Conservation (phyloP, 176 grass and related monocot genomes). For the Olyra latifolia region DNA sequence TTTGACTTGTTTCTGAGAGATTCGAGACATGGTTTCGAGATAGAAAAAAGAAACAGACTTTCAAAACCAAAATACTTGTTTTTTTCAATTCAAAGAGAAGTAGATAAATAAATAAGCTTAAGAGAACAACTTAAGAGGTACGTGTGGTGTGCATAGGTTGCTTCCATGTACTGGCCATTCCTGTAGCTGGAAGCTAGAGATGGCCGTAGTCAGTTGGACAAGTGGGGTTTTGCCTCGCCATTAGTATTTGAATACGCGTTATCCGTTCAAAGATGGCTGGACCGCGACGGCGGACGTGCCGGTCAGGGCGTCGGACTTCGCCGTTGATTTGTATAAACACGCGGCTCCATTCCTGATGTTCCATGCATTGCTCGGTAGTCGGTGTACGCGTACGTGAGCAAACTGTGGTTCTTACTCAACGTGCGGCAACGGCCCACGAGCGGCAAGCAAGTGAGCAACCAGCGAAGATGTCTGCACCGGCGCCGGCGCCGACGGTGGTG, state of each 20-base stretch:
- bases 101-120: too few relatives aligned
- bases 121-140: too few relatives aligned
- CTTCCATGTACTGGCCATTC: neutral
- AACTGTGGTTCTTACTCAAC: neutral
- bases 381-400: neutral
- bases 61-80: too few relatives aligned
- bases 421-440: neutral
- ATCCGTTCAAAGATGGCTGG: neutral
- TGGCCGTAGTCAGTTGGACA: neutral
- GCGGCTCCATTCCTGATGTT: too few relatives aligned
- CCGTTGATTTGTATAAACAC: neutral
- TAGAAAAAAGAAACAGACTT: too few relatives aligned
- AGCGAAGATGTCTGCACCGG: neutral
- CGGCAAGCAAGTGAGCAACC: neutral
- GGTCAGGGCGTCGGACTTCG: neutral
- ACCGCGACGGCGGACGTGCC: neutral
- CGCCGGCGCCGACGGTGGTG: neutral
- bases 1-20: too few relatives aligned
- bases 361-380: neutral
- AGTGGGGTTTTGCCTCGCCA: neutral
- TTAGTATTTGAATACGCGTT: neutral
- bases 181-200: neutral
- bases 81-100: too few relatives aligned
- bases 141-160: too few relatives aligned
- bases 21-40: too few relatives aligned